Conservation (phyloP, 164 flowering plant genomes). For the Malania oleifera region DNA sequence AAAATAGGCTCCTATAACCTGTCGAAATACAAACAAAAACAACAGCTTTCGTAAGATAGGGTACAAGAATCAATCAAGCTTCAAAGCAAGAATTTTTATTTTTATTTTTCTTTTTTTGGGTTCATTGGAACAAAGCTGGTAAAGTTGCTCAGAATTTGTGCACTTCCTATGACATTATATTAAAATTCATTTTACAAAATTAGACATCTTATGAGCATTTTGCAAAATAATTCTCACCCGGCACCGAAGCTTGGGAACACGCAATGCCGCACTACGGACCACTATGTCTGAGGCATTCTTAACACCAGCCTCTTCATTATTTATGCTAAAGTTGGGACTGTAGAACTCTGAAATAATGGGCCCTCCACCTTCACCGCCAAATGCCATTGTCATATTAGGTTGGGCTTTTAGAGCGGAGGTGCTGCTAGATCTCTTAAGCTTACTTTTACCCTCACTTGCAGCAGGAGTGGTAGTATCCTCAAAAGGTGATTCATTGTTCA, state of each 20-base stretch:
- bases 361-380: slow-evolving; percentile 24
- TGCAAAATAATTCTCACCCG: slow-evolving; percentile 34
- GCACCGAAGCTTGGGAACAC: slow-evolving; percentile 50
- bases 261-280: slow-evolving; percentile 26
- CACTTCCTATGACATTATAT: background rate
- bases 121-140: background rate
- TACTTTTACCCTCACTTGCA: slow-evolving; percentile 29
- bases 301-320: slow-evolving; percentile 14
- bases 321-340: slow-evolving; percentile 32
- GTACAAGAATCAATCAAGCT: background rate
- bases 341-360: slow-evolving; percentile 48
- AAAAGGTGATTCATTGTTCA: slow-evolving; percentile 20
- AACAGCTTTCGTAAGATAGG: background rate
- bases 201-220: background rate
- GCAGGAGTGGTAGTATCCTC: slow-evolving; percentile 10
- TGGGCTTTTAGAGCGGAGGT: slow-evolving; percentile 37
- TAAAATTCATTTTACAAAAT: background rate
- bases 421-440: slow-evolving; percentile 56
- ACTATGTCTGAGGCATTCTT: slow-evolving; percentile 29
- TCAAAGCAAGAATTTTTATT: background rate
- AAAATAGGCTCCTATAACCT: slow-evolving; percentile 94
- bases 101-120: too few relatives aligned
- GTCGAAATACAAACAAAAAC: slow-evolving; percentile 14
- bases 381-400: slow-evolving; percentile 14
- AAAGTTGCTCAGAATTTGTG: slow-evolving; percentile 1